Base-by-base conservation (phyloP, 148 eudicot genomes). In the Polygonum aviculare region DNA sequence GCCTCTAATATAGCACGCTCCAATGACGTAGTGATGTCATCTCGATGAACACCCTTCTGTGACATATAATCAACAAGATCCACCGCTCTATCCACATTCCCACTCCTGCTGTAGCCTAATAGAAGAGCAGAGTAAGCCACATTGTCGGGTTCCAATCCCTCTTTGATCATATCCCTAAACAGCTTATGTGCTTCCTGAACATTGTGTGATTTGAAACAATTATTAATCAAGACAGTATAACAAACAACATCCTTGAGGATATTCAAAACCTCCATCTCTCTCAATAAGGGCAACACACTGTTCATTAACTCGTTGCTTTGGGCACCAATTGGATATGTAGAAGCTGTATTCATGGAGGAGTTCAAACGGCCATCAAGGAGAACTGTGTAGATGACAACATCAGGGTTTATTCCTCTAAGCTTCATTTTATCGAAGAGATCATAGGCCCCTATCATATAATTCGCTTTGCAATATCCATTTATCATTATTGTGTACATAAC, bases 401-500 rank as follows among this genome's bases (percentile, higher is more conserved):
- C 97, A 77, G 94, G 92, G 70, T 12, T 18, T 49, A 90, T 83
- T 44, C 92, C 90, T 78, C 77, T 84, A 41, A 47, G 70, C 82
- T 84, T 88, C 94, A 91, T 89, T 77, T 80, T 82, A n/a, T 78
- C 45, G n/a, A 88, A 87, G 79, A 91, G 89, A 69, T 71, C 79
- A 76, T n/a, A 39, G 62, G 94, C 97, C 65, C 84, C 79, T 22
- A 26, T 21, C 78, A 88, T 35, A 63, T 52, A 21, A 78, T 88
- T 86, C 21, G 38, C 79, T 76, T 77, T 84, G 78, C 88, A 87
- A 74, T 88, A 91, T 12, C 97, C 94, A 73, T 88, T 79, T 57
- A 91, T 74, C 94, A 92, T 85, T 33, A 84, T 88, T 22, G 92
- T 92, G 87, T 90, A 90, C 72, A 81, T 87, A 72, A 85, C 76